Evolutionary conservation across 768 basidiomycete species (phyloP).

Genomic region (Infundibulicybe gibba): DNA sequence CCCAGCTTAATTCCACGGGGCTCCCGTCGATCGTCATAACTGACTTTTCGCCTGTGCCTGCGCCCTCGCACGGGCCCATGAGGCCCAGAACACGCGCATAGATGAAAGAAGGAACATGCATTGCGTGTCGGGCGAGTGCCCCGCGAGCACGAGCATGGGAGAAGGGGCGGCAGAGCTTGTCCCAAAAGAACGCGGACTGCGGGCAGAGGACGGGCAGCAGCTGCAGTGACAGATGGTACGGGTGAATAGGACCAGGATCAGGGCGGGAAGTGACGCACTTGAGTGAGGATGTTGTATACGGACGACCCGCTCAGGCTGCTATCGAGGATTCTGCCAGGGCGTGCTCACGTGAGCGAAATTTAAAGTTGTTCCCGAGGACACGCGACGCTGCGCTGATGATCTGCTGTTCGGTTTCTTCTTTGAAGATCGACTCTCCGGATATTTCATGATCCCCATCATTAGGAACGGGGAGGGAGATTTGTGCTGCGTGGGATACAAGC

Average conservation of each 20-base stretch:
- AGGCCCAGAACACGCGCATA: slow-evolving; percentile 24
- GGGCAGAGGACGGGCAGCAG: slow-evolving; percentile 11
- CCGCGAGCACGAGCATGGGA: slow-evolving; percentile 25
- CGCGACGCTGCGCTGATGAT: too few species aligned
- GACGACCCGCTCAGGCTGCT: slow-evolving; percentile 4
- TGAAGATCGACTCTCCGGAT: neutral
- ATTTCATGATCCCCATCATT: neutral
- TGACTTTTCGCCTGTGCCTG: slow-evolving; percentile 12
- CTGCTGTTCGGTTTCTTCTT: too few species aligned
- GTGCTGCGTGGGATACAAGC: slow-evolving; percentile 5
- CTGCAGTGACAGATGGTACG: slow-evolving; percentile 1
- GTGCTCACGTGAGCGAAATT: too few species aligned
- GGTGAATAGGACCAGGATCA: neutral
- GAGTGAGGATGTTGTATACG: slow-evolving; percentile 13
- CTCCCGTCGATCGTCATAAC: slow-evolving; percentile 29
- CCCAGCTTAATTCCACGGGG: slow-evolving; percentile 29
- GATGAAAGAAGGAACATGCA: slow-evolving; percentile 23
- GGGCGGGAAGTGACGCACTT: slow-evolving; percentile 3
- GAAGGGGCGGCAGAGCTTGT: slow-evolving; percentile 20
- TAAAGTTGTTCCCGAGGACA: too few species aligned
- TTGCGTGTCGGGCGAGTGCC: slow-evolving; percentile 18
- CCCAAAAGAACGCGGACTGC: slow-evolving; percentile 22
- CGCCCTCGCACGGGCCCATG: slow-evolving; percentile 21
- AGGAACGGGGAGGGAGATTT: slow-evolving; percentile 1
- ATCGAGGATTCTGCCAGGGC: too few species aligned